Evolutionary conservation across 1,139 yeast species (phyloP).

Genomic region (Suhomyces yuchorum): DNA sequence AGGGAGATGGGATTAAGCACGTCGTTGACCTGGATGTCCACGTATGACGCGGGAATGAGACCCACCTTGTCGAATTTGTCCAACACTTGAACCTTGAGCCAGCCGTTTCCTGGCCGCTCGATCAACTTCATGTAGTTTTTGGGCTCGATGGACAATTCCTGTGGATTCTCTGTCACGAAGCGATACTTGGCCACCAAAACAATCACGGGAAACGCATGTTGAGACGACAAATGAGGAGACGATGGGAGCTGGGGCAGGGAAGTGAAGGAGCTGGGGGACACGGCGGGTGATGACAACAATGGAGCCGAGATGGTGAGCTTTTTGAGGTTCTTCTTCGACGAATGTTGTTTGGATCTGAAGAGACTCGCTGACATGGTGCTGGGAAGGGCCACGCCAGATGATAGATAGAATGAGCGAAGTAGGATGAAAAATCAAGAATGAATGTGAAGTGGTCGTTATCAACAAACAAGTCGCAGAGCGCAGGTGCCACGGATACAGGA

Average conservation of each 20-base stretch:
- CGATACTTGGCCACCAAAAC: constrained; percentile 21
- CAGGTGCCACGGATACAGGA: neutral
- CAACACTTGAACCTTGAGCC: constrained; percentile 27
- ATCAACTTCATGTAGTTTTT: constrained; percentile 24
- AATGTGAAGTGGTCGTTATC: neutral
- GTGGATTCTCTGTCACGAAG: constrained; percentile 21
- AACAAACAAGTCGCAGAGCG: neutral
- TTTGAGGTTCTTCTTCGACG: constrained; percentile 32
- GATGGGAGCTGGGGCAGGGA: constrained; percentile 11
- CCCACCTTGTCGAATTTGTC: constrained; percentile 23
- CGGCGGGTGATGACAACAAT: constrained; percentile 13
- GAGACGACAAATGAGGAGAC: neutral
- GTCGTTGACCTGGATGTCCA: constrained; percentile 28
- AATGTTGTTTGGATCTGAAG: constrained; percentile 32
- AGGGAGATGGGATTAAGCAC: constrained; percentile 21
- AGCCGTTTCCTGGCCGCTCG: constrained; percentile 29
- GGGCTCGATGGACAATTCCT: constrained; percentile 22
- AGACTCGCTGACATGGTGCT: constrained; percentile 30
- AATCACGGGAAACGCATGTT: constrained; percentile 16
- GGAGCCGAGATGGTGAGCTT: constrained; percentile 35
- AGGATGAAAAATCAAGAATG: too few relatives aligned
- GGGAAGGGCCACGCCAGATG: neutral
- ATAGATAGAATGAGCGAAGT: too few relatives aligned
- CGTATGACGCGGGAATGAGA: constrained; percentile 27
- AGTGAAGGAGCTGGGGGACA: constrained; percentile 5